Conservation (phyloP, 2,329 filamentous ascomycete genomes). For the Trichoderma lentiforme region DNA sequence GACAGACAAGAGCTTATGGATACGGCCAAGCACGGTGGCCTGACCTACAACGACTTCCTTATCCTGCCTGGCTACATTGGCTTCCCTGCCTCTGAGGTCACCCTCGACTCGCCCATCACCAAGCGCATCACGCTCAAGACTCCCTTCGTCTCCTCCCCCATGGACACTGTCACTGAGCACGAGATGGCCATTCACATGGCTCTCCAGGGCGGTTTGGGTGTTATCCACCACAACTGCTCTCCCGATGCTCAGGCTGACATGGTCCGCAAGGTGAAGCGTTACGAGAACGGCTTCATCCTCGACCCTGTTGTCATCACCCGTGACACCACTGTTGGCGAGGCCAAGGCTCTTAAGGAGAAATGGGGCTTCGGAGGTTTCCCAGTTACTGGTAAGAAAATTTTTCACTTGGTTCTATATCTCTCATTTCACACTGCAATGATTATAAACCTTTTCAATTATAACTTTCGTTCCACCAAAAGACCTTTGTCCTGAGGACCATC, state of each 20-base stretch:
- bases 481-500: slow-evolving; percentile 75
- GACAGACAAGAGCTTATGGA: slow-evolving; percentile 83
- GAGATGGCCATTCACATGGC: slow-evolving; percentile 99
- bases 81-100: slow-evolving; percentile 87
- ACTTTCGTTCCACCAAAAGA: slow-evolving; percentile 99
- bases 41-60: slow-evolving; percentile 99
- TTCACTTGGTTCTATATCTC: neutral
- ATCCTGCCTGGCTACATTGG: slow-evolving; percentile 96
- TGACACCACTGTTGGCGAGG: slow-evolving; percentile 84
- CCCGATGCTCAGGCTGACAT: slow-evolving; percentile 95
- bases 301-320: slow-evolving; percentile 91
- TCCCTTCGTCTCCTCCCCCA: slow-evolving; percentile 94
- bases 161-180: slow-evolving; percentile 99
- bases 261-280: slow-evolving; percentile 98
- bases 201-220: slow-evolving; percentile 80
- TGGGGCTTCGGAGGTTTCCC: slow-evolving; percentile 99
- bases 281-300: slow-evolving; percentile 97
- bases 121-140: slow-evolving; percentile 96
- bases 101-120: slow-evolving; percentile 86
- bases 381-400: slow-evolving; percentile 78
- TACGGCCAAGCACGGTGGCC: slow-evolving; percentile 84
- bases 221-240: slow-evolving; percentile 99
- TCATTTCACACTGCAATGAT: slow-evolving; percentile 56
- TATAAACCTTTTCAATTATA: slow-evolving; percentile 76
- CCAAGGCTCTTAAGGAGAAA: slow-evolving; percentile 89